A percentile compares a stretch with the other conserved stretches of the same genome.
These are phyloP conservation scores for Tuber magnatum DNA, from an alignment of 495 filamentous ascomycete species.

Conservation along the genomic window DNA sequence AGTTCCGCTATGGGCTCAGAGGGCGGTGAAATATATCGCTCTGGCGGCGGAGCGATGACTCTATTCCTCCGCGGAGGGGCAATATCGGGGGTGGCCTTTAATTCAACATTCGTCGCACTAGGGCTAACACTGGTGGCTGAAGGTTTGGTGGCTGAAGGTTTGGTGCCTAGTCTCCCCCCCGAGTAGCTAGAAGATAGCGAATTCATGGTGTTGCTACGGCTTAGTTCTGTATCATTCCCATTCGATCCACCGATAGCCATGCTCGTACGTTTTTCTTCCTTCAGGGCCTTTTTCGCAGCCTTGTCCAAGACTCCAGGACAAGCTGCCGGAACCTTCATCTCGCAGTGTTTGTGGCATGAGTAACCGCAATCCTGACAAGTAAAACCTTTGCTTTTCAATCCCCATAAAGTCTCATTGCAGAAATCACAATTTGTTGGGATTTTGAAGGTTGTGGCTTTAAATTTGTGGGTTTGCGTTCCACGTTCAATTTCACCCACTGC, in stretches of 20 bases:
- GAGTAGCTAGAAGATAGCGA: constrained; percentile 85
- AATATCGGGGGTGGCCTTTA: constrained; percentile 15
- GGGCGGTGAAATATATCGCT: constrained; percentile 63
- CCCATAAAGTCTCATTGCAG: constrained; percentile 95
- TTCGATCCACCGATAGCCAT: constrained; percentile 35
- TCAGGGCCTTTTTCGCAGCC: constrained; percentile 88
- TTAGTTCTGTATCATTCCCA: constrained; percentile 47
- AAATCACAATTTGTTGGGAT: constrained; percentile 97
- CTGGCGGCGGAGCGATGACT: constrained; percentile 77
- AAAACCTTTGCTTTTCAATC: constrained; percentile 80
- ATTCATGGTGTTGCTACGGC: constrained; percentile 83
- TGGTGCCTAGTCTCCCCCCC: constrained; percentile 24
- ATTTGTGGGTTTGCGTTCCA: constrained; percentile 87
- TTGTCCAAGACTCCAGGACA: constrained; percentile 75
- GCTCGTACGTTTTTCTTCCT: constrained; percentile 54
- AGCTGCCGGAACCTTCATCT: constrained; percentile 94
- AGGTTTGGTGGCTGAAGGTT: not conserved
- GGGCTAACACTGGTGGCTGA: constrained; percentile 37
- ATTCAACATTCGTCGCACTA: constrained; percentile 37
- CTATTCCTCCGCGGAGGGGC: constrained; percentile 50
- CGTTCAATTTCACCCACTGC: constrained; percentile 84
- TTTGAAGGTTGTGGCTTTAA: constrained; percentile 95
- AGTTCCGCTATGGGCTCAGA: constrained; percentile 41
- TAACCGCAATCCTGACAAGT: constrained; percentile 94
- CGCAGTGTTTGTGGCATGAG: constrained; percentile 96